Base-by-base conservation (phyloP, 78 protist species). In the Dictyostelium purpureum region DNA sequence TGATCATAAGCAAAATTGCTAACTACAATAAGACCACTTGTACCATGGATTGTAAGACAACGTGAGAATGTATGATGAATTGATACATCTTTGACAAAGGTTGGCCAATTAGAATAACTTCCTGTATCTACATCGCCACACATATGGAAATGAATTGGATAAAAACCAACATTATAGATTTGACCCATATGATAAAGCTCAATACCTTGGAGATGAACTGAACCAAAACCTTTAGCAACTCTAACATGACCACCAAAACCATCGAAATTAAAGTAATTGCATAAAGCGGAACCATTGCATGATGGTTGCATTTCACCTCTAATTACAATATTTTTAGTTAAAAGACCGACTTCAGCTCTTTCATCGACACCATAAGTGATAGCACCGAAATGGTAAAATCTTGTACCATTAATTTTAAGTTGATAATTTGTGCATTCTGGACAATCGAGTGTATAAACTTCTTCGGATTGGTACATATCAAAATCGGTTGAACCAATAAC, bases 111-210 rank as follows among this genome's bases (percentile, higher is more conserved):
- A 11, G 94, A 80, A 69, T 79, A 77, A 35, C 2, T 26, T 31
- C 89, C 89, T 16, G 76, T 78, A 63, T 90, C 89, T 1, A 90
- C 88, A 75, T 90, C 83, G 19, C 82, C 73, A 61, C 88, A 81
- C 94, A 90, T 90, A 24, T 90, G 94, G 81, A 90, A 90, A 66
- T 90, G 94, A 54, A 90, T 81, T 77, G 94, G 94, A 33, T 90
- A 90, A 49, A 35, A 65, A n/a, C 89, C 94, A 1, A 90, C 56
- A 47, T 81, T 77, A 28, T 81, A 79, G 4, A 75, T 73, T 54
- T 90, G 94, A 75, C 94, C 94, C 94, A 90, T 90, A 12, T 90
- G 42, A 26, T 56, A 63, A 1, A 90, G 18, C 6, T 90, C 94
- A 52, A 70, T 78, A 90, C 94, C 94, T 59, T 85, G 82, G 1